These are phyloP conservation scores for Paracamarosporium sp. DNA, from an alignment of 2,329 filamentous ascomycete genomes.

Conservation along the genomic window DNA sequence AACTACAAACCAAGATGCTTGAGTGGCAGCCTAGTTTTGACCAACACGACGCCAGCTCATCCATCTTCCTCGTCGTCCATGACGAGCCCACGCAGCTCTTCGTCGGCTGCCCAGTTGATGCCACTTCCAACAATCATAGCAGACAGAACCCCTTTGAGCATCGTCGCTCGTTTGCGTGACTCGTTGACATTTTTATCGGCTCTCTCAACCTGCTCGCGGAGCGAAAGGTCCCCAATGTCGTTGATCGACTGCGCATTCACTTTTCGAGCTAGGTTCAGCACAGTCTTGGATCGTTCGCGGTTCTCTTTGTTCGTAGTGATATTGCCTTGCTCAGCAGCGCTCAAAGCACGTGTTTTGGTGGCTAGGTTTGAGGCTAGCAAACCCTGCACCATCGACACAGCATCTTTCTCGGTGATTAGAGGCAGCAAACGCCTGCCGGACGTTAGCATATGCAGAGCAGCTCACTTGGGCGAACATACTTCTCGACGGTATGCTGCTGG, in stretches of 20 bases:
- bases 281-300: constrained; percentile 64
- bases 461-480: constrained; percentile 55
- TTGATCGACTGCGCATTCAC: constrained; percentile 61
- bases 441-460: constrained; percentile 13
- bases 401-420: constrained; percentile 71
- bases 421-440: constrained; percentile 68
- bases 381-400: constrained; percentile 68
- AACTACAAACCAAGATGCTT: too few species aligned
- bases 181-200: constrained; percentile 66
- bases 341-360: constrained; percentile 60
- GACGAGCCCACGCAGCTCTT: constrained; percentile 72
- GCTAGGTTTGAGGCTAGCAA: constrained; percentile 63
- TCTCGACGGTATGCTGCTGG: constrained; percentile 67
- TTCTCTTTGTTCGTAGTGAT: constrained; percentile 66
- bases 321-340: constrained; percentile 64
- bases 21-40: too few species aligned
- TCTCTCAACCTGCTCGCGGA: constrained; percentile 62
- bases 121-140: constrained; percentile 82
- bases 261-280: constrained; percentile 69
- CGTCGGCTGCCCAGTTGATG: constrained; percentile 78
- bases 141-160: constrained; percentile 79
- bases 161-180: constrained; percentile 72
- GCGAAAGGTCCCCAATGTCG: constrained; percentile 60
- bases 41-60: too few species aligned
- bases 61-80: constrained; percentile 66